These are phyloP conservation scores for Echinochloa phyllopogon DNA, from an alignment of 176 grass and related monocot species.

Conservation along the genomic window DNA sequence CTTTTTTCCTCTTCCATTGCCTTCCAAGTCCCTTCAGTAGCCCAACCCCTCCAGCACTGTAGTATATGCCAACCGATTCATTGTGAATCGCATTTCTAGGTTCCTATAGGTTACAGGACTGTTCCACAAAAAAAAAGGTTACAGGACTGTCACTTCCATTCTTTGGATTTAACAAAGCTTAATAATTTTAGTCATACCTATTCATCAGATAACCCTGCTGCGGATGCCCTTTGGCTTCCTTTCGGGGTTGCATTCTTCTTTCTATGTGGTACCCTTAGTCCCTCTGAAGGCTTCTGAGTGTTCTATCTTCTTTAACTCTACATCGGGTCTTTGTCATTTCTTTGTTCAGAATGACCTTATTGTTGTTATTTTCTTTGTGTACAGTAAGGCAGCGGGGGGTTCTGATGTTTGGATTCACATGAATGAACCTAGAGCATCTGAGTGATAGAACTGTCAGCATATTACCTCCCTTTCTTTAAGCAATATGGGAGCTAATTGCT, in stretches of 20 bases:
- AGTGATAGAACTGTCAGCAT: conserved; percentile 32
- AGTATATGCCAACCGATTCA: neutral
- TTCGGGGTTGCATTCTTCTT: conserved; percentile 22
- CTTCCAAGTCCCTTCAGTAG: neutral
- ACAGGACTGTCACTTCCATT: neutral
- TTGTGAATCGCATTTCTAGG: neutral
- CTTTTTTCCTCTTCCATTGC: neutral
- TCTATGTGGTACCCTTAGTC: neutral
- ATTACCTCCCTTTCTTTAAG: conserved; percentile 34
- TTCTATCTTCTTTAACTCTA: neutral
- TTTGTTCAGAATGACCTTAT: conserved; percentile 42
- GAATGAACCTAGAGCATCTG: conserved; percentile 6
- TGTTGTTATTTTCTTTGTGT: conserved; percentile 11
- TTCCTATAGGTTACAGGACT: neutral
- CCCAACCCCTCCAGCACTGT: neutral
- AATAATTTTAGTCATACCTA: neutral
- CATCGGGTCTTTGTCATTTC: neutral
- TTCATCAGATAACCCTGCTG: conserved; percentile 15
- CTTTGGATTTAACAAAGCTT: conserved; percentile 21
- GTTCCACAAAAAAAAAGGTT: too few relatives aligned
- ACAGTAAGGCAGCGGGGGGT: neutral
- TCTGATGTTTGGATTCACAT: neutral
- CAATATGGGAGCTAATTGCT: conserved; percentile 92
- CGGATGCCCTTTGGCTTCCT: neutral
- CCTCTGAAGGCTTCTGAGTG: neutral